phyloP scores from a whole-genome alignment of 2,329 filamentous ascomycete species.

The Spiromastix sp. region DNA sequence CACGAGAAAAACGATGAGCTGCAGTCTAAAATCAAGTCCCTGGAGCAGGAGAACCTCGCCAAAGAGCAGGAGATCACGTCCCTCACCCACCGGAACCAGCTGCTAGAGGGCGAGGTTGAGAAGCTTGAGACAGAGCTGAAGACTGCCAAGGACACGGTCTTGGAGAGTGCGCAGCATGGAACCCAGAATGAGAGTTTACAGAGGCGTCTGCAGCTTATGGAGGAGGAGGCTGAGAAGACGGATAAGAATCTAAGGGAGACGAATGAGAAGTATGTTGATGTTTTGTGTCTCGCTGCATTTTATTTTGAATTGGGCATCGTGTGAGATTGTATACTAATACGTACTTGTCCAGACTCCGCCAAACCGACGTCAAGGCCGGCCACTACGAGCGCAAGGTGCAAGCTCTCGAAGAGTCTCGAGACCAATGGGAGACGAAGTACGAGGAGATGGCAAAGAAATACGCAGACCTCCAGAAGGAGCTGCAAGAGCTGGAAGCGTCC shows the following conservation, averaged over 20 bases:
- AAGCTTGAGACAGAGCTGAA: slow-evolving; percentile 78
- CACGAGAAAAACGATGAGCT: slow-evolving; percentile 76
- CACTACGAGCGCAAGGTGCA: slow-evolving; percentile 99
- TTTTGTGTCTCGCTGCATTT: neutral
- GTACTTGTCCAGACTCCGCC: slow-evolving; percentile 62
- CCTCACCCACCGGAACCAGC: slow-evolving; percentile 85
- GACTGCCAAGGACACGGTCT: slow-evolving; percentile 77
- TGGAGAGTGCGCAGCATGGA: slow-evolving; percentile 70
- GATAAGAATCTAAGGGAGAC: slow-evolving; percentile 94
- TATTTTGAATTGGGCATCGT: neutral
- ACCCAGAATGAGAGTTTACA: slow-evolving; percentile 86
- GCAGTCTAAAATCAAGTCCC: slow-evolving; percentile 70
- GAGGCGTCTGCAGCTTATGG: slow-evolving; percentile 86
- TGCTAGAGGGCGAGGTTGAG: slow-evolving; percentile 84
- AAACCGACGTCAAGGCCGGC: slow-evolving; percentile 97
- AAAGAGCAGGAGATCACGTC: slow-evolving; percentile 99
- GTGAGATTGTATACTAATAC: neutral
- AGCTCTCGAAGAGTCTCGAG: slow-evolving; percentile 80
- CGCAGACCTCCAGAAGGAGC: slow-evolving; percentile 70
- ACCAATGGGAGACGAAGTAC: slow-evolving; percentile 95
- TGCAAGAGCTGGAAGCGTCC: slow-evolving; percentile 81
- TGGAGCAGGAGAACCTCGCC: slow-evolving; percentile 89
- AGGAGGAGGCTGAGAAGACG: slow-evolving; percentile 94
- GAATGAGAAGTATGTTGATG: slow-evolving; percentile 84
- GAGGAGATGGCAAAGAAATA: slow-evolving; percentile 96